Percentiles rank a stretch among this genome's conserved stretches.
Conservation (phyloP, 2,329 filamentous ascomycete species). For the Ophiognomonia clavigignenti-juglandacearum region DNA sequence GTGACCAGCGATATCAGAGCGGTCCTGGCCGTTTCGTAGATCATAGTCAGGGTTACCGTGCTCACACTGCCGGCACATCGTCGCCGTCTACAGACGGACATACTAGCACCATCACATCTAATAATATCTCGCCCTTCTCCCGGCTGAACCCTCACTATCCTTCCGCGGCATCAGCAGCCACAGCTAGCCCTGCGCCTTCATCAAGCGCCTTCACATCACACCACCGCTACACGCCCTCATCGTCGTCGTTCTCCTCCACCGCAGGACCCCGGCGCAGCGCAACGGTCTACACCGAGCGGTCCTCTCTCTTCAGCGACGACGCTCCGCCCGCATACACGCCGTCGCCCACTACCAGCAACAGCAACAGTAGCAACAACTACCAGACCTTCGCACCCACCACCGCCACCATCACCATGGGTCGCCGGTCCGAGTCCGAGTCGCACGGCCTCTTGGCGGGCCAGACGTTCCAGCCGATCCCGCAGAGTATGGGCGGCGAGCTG, state of each 20-base stretch:
- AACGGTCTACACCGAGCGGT: conserved; percentile 30
- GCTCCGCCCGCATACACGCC: conserved; percentile 49
- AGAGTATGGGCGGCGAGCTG: conserved; percentile 34
- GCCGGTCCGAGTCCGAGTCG: conserved; percentile 30
- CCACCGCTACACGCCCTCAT: conserved; percentile 12
- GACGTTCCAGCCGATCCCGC: conserved; percentile 6
- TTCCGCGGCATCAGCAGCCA: background rate
- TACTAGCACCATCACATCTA: too few species aligned
- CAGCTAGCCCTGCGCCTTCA: background rate
- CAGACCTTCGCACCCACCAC: conserved; percentile 34
- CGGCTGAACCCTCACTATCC: background rate
- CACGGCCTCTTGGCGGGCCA: conserved; percentile 34
- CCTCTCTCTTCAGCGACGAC: conserved; percentile 26
- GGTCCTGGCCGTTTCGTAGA: background rate
- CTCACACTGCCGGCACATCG: background rate
- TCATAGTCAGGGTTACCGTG: background rate
- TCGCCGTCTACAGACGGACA: too few species aligned
- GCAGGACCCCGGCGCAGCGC: conserved; percentile 17
- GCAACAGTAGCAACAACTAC: conserved; percentile 29
- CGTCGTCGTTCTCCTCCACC: conserved; percentile 14
- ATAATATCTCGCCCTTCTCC: background rate
- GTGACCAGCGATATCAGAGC: conserved; percentile 14
- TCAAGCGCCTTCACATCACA: background rate
- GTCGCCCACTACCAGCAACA: conserved; percentile 24
- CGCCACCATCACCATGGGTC: conserved; percentile 33